These are phyloP conservation scores for Trypanosoma grayi DNA, from an alignment of 208 protist genomes.

Conservation along the genomic window DNA sequence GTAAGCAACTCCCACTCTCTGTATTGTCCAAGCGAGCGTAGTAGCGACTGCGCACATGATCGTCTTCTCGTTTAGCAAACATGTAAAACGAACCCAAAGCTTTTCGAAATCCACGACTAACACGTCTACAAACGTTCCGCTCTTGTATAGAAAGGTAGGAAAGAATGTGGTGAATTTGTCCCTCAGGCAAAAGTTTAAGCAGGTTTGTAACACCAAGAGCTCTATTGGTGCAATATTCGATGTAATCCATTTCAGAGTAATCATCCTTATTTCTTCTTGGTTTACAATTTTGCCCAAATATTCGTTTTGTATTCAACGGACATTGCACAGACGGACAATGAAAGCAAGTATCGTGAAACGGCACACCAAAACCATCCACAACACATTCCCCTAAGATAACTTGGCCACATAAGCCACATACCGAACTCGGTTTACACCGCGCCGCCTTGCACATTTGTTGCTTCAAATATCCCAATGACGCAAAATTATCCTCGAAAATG, in stretches of 20 bases:
- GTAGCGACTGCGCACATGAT: constrained; percentile 15
- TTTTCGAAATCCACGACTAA: constrained; percentile 18
- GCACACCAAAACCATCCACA: constrained; percentile 11
- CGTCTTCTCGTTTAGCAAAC: constrained; percentile 20
- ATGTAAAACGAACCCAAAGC: constrained; percentile 17
- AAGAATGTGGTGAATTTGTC: constrained; percentile 15
- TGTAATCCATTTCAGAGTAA: constrained; percentile 11
- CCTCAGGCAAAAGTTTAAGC: constrained; percentile 13
- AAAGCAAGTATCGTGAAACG: constrained; percentile 18
- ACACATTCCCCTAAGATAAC: constrained; percentile 11
- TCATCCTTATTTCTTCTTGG: not conserved
- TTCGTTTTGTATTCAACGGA: not conserved
- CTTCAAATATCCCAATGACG: not conserved
- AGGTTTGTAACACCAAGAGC: constrained; percentile 12
- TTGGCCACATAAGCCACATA: constrained; percentile 19
- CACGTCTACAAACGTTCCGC: constrained; percentile 14
- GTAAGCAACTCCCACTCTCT: not conserved
- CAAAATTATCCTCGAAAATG: constrained; percentile 17
- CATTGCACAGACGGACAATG: not conserved
- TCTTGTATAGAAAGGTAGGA: constrained; percentile 4
- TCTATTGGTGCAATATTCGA: constrained; percentile 13
- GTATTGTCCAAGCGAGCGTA: constrained; percentile 6
- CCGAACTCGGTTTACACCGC: constrained; percentile 2
- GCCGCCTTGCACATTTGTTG: constrained; percentile 9
- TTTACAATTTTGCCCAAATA: not conserved